phyloP scores from a whole-genome alignment of 148 eudicot genomes.

The Suaeda aralocaspica region DNA sequence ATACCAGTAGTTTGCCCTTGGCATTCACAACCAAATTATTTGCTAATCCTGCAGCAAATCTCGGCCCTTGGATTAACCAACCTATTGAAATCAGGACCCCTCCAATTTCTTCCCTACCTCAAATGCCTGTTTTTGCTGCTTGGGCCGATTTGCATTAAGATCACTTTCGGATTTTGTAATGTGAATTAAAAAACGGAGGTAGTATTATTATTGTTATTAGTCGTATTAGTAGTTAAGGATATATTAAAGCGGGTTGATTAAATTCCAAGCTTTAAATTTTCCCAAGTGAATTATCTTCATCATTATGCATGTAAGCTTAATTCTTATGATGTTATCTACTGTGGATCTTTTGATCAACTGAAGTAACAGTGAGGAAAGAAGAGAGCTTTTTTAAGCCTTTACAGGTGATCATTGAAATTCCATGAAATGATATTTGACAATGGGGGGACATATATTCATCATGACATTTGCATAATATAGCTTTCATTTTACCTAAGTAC shows the following conservation, averaged over 20 bases:
- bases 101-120: slow-evolving; percentile 37
- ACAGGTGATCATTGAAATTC: slow-evolving; percentile 28
- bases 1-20: slow-evolving; percentile 32
- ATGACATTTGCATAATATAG: slow-evolving; percentile 15
- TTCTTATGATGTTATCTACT: slow-evolving; percentile 24
- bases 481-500: slow-evolving; percentile 23
- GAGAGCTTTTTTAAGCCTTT: slow-evolving; percentile 14
- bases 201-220: not conserved
- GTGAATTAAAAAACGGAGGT: too few relatives aligned
- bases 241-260: not conserved
- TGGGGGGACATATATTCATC: slow-evolving; percentile 23
- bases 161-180: not conserved
- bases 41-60: slow-evolving; percentile 24
- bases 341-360: slow-evolving; percentile 7
- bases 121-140: slow-evolving; percentile 65
- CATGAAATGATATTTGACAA: slow-evolving; percentile 27
- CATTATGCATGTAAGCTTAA: slow-evolving; percentile 15
- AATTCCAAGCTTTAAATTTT: not conserved
- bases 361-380: slow-evolving; percentile 26
- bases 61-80: slow-evolving; percentile 42
- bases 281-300: slow-evolving; percentile 7
- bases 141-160: slow-evolving; percentile 57
- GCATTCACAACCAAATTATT: slow-evolving; percentile 37
- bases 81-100: slow-evolving; percentile 45
- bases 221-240: not conserved